These are phyloP conservation scores for Globisporangium emineosum DNA, from an alignment of 352 stramenopile species.

Conservation along the genomic window DNA sequence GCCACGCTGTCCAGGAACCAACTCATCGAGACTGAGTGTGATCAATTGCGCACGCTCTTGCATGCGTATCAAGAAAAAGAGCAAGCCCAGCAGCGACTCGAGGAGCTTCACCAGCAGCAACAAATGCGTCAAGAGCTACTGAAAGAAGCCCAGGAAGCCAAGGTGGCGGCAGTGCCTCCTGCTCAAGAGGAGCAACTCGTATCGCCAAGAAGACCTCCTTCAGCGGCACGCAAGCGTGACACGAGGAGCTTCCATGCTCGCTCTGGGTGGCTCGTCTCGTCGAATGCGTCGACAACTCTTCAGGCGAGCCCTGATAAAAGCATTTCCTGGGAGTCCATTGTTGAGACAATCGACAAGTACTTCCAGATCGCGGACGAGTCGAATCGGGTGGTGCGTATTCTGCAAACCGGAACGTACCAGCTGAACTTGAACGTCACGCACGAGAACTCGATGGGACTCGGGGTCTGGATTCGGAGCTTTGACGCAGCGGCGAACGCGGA, in stretches of 20 bases:
- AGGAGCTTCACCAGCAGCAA: slow-evolving; percentile 1
- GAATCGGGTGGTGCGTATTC: slow-evolving; percentile 16
- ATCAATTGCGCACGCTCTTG: slow-evolving; percentile 9
- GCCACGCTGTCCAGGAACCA: background rate
- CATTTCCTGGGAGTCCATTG: slow-evolving; percentile 15
- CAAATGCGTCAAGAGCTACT: slow-evolving; percentile 2
- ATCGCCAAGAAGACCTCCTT: slow-evolving; percentile 12
- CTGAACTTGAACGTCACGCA: slow-evolving; percentile 41
- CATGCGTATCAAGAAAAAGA: slow-evolving; percentile 3
- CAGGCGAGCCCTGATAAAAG: slow-evolving; percentile 2
- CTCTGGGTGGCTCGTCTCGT: slow-evolving; percentile 28
- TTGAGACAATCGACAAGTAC: slow-evolving; percentile 2
- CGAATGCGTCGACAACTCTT: slow-evolving; percentile 18
- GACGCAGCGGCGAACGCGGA: background rate
- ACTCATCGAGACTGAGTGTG: slow-evolving; percentile 9
- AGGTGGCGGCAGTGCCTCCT: slow-evolving; percentile 19
- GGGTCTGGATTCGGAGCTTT: slow-evolving; percentile 14
- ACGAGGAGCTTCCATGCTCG: slow-evolving; percentile 22
- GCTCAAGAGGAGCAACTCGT: background rate
- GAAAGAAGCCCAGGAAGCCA: slow-evolving; percentile 6
- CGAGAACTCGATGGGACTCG: slow-evolving; percentile 25
- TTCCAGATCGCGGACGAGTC: background rate
- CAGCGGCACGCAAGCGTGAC: slow-evolving; percentile 17
- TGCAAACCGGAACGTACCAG: slow-evolving; percentile 39
- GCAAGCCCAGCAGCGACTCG: slow-evolving; percentile 1